Base-by-base conservation (phyloP, 352 stramenopile species). In the Pythium chondricola region DNA sequence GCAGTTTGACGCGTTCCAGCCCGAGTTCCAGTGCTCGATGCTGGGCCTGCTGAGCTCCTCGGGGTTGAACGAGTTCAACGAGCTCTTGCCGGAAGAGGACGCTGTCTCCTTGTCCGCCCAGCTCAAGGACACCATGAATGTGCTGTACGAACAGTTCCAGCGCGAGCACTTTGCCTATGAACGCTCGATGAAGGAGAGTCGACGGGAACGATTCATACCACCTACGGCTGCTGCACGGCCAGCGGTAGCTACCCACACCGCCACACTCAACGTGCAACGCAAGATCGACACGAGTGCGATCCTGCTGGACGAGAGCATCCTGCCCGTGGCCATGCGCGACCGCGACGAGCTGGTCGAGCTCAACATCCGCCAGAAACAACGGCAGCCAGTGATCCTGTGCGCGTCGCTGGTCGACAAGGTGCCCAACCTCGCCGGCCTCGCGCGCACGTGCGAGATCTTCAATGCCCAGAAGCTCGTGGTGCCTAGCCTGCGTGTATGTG, bases 401-500 rank as follows among this genome's bases (percentile, higher is more conserved):
- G 81, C 81, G 14, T 88, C 74, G 26, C 75, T 98, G 17, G 82
- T 98, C 7, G 90, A 98, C 67, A 98, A 98, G 68, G 69, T 97
- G 27, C 91, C 95, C 11, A 98, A 98, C 65, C 60, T 98, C 16
- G 95, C 83, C 13, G 95, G 95, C 4, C 69, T 98, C 6, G 89
- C 91, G 35, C 74, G 95, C 35, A 98, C 93, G 1, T 93, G 85
- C 47, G 95, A 98, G 70, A 97, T 98, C 22, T 98, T 98, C 67
- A 90, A 93, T 41, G 85, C 86, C 8, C 64, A 93, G 50, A 72
- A 76, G 26, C 71, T 98, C 6, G 67, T 97, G 1, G 74, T 98
- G 22, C 86, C 90, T 0, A 95, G 96, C 59, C 42, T 87, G 32
- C 68, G 69, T 27, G 70, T 96, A 27, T 74, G 61, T 13, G 78